Conservation (phyloP, 2,329 filamentous ascomycete species). For the Aspergillus fumigatus region DNA sequence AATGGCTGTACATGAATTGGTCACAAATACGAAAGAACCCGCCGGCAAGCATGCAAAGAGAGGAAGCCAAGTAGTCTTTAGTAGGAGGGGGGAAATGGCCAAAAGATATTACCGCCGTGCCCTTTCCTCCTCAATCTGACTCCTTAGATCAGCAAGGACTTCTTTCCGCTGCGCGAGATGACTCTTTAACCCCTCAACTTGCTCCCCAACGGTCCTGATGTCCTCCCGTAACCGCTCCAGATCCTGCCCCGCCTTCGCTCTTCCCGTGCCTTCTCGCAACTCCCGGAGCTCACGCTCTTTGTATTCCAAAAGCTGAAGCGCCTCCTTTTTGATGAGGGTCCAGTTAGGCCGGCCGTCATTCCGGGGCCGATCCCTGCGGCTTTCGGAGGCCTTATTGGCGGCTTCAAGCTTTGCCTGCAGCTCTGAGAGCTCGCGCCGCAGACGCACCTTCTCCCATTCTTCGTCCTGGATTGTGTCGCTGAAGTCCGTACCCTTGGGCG, state of each 20-base stretch:
- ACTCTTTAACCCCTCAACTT: conserved; percentile 82
- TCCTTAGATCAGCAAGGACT: conserved; percentile 68
- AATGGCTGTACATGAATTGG: conserved; percentile 27
- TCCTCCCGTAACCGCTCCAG: conserved; percentile 79
- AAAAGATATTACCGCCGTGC: conserved; percentile 36
- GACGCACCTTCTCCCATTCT: conserved; percentile 94
- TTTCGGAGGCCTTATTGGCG: conserved; percentile 69
- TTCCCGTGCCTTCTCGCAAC: conserved; percentile 58
- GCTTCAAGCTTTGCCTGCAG: conserved; percentile 82
- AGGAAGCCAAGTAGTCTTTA: conserved; percentile 7
- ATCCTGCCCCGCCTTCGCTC: conserved; percentile 61
- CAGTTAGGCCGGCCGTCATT: conserved; percentile 72
- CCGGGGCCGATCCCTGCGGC: conserved; percentile 52
- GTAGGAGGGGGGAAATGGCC: conserved; percentile 1
- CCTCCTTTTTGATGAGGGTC: conserved; percentile 85
- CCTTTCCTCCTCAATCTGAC: conserved; percentile 86
- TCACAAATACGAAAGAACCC: conserved; percentile 12
- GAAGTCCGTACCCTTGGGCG: conserved; percentile 85
- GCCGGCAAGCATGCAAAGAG: background rate
- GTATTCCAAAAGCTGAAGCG: conserved; percentile 91
- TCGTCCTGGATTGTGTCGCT: conserved; percentile 74
- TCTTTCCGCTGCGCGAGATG: conserved; percentile 75
- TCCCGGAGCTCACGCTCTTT: conserved; percentile 74
- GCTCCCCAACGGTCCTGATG: conserved; percentile 83
- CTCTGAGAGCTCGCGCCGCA: conserved; percentile 88